Evolutionary conservation across 352 stramenopile species (phyloP), one percentile per base, ranked within the genome.

Genomic region (Phytopythium vexans): DNA sequence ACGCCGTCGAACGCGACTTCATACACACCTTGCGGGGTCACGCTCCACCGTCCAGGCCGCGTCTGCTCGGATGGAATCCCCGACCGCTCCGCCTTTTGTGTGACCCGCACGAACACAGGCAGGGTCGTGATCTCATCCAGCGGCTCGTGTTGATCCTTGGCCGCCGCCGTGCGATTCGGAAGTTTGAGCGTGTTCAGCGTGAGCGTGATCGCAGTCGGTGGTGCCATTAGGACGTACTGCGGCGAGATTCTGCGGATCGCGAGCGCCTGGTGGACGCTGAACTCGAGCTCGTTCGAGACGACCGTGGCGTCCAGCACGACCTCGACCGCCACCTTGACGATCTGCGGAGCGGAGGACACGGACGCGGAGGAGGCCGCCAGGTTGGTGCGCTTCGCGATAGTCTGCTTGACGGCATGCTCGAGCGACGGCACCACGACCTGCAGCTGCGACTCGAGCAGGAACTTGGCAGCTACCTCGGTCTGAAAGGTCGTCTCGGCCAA

Each of bases 141-240:
- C 12, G 57, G 50, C 32, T 41, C 32, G n/a, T 52, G n/a, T 16
- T 27, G 39, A 11, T 27, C 14, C n/a, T 42, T 46, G 2, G 15
- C 35, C 4, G 36, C 11, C 7, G 21, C 39, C 35, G 51, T 52
- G 6, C 57, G 56, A 4, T 35, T 51, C 8, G 74, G 69, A 4
- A 88, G 54, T 15, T 82, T 81, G 38, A 89, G 56, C 16, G 88
- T 55, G 34, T 90, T 88, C 11, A 84, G 60, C 36, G 77, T 86
- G 8, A 58, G 51, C 0, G 62, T 82, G 52, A 81, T 45, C 3
- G 49, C 58, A 10, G 68, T 66, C 6, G 77, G 60, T 7, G 73
- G 75, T 34, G 62, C 59, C 66, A 88, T 75, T 31, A 90, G 60
- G 49, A 90, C 66, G 43, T 77, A 75, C 47, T 86, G 72, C 31